phyloP scores from a whole-genome alignment of 1,284 basidiomycete genomes.

The Ceratobasidium sp. region DNA sequence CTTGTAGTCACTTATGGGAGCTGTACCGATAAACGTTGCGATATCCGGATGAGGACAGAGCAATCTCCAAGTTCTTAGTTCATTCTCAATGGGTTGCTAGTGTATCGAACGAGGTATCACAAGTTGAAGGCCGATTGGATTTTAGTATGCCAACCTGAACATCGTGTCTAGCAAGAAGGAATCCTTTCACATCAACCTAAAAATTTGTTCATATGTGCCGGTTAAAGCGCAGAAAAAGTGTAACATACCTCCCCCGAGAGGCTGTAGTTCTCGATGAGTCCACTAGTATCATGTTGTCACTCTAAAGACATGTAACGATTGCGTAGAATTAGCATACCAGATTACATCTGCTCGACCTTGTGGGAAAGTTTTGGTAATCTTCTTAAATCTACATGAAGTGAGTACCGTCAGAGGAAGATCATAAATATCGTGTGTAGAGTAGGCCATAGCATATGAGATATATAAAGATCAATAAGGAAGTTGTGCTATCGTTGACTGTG shows the following conservation, averaged over 20 bases:
- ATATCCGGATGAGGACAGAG: conserved; percentile 29
- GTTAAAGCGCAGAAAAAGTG: not conserved
- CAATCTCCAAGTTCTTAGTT: conserved; percentile 20
- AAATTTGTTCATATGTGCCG: not conserved
- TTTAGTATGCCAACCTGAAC: not conserved
- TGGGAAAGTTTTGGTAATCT: conserved; percentile 1
- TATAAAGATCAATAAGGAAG: too few relatives aligned
- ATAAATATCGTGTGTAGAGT: not conserved
- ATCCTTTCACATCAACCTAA: conserved; percentile 33
- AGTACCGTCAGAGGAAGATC: not conserved
- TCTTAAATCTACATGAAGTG: conserved; percentile 8
- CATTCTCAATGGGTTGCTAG: conserved; percentile 24
- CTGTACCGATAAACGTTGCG: conserved; percentile 25
- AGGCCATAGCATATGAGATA: not conserved
- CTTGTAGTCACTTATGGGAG: conserved; percentile 7
- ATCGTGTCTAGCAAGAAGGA: not conserved
- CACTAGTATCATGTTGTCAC: not conserved
- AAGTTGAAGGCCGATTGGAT: not conserved
- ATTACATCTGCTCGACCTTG: conserved; percentile 14
- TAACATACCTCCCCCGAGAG: conserved; percentile 1
- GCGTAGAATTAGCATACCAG: not conserved
- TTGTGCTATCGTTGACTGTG: too few relatives aligned
- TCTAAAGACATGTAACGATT: not conserved
- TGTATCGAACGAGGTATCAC: not conserved
- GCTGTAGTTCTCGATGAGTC: not conserved